These are phyloP conservation scores for Maudiozyma humilis DNA, from an alignment of 1,139 yeast genomes.

Conservation along the genomic window DNA sequence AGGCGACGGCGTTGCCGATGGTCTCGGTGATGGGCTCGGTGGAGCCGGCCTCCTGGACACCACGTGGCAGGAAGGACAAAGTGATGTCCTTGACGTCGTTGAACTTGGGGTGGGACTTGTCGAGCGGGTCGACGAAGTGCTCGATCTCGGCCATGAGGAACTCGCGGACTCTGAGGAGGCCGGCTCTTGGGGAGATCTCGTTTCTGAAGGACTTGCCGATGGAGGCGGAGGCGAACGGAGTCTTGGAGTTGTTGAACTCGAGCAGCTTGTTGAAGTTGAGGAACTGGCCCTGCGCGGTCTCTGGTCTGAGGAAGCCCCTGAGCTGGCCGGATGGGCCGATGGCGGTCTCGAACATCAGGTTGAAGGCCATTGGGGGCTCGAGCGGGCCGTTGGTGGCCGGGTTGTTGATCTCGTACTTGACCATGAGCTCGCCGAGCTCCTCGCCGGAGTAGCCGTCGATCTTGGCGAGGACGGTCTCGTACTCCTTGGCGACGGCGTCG, in stretches of 20 bases:
- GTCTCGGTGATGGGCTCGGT: conserved; percentile 57
- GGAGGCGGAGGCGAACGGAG: conserved; percentile 98
- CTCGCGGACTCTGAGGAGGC: conserved; percentile 94
- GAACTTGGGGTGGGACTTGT: conserved; percentile 78
- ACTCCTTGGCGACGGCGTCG: conserved; percentile 68
- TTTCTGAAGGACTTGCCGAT: conserved; percentile 98
- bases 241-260: conserved; percentile 89
- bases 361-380: conserved; percentile 90
- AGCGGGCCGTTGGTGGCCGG: conserved; percentile 83
- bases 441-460: conserved; percentile 94
- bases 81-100: conserved; percentile 63
- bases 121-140: conserved; percentile 89
- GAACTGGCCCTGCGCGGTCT: conserved; percentile 99
- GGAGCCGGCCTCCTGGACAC: conserved; percentile 77
- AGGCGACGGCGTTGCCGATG: conserved; percentile 81
- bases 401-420: conserved; percentile 72
- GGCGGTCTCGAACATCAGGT: conserved; percentile 97
- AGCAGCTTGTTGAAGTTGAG: conserved; percentile 87
- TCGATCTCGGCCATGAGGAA: conserved; percentile 99
- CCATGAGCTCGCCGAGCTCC: conserved; percentile 81
- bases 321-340: conserved; percentile 97
- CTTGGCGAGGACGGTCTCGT: conserved; percentile 79
- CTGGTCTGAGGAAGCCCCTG: conserved; percentile 95
- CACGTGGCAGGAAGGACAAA: conserved; percentile 75
- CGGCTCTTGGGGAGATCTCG: conserved; percentile 97